Evolutionary conservation across 305 asterid genomes (phyloP), one percentile per base, ranked within the genome.

Genomic region (Galium porrigens): DNA sequence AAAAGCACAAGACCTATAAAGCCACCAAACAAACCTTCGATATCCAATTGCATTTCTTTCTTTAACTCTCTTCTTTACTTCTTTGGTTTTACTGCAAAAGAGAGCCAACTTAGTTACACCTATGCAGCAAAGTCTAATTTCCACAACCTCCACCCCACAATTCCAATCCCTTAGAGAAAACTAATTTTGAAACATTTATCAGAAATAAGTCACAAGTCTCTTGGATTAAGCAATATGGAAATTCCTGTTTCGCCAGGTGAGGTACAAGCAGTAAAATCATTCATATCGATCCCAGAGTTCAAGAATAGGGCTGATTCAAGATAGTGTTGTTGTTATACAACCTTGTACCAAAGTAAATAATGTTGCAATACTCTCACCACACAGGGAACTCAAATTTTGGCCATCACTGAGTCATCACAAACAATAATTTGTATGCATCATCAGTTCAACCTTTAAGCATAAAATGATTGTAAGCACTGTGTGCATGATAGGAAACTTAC

Each of bases 51-150:
- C 64, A 36, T 59, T 59, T 17, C 64, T 59, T 34, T 59, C 64
- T 59, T 34, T 36, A 7, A 36, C 49, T 36, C 48, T 59, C 64
- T 34, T 59, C 4, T n/a, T 59, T 36, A 34, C 32, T 59, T 34
- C 64, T 18, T 59, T 59, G 64, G 49, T 9, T 59, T n/a, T 59
- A 36, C 64, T 59, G 64, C 64, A 59, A 36, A 59, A 59, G 49
- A 59, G 49, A 8, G 39, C 30, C 48, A 4, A 34, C 11, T 25
- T 6, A 15, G 48, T 22, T 59, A 15, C 48, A 15, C 6, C 17
- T 15, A 44, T 12, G 18, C 22, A 6, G n/a, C 48, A 58, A 34
- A 32, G 18, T 58, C 63, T 33, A 33, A 33, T 33, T 17, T 51
- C 56, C 12, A 10, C 29, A 51, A 51, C 58, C 15, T 6, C 58